Evolutionary conservation across 352 stramenopile genomes (phyloP), one percentile per base, ranked within the genome.

Genomic region (Thalassiosira livingstoniorum): DNA sequence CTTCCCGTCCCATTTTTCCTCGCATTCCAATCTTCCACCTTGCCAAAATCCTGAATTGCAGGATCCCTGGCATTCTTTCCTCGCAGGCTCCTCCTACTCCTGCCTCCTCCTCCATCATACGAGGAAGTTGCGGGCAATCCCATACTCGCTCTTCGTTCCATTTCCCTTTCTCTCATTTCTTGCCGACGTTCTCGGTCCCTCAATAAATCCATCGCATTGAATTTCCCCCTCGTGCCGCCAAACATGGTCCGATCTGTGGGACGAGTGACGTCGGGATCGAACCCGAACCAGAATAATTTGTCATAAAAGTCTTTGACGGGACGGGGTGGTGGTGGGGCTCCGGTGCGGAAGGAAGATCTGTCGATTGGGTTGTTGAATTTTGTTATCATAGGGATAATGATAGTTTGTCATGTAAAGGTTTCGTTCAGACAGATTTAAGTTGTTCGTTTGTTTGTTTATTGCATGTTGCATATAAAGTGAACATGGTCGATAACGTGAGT

Each of bases 241-340:
- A 93, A 93, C 45, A 92, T 86, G 29, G 83, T 92, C 29, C 83
- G 85, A 62, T 92, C 80, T 3, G 80, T 80, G 13, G 78, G 42
- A 37, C 67, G 77, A 18, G 74, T 82, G 23, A 82, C 68, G 53
- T 87, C 77, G 31, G 68, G 65, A 64, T 92, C 83, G 71, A 94
- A 88, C 45, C 90, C 90, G 73, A 91, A 94, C 87, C 87, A 94
- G 75, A 94, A 94, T 31, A 94, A 57, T 70, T 83, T 83, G 62
- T 93, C 82, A 73, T 94, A 94, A 61, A 94, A 87, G 31, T 90
- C 74, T 60, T 82, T 85, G n/a, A 91, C 32, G 15, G 78, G 65
- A 57, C 61, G 29, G 15, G 87, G 86, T 45, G 84, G 75, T 11
- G 80, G 63, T n/a, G 83, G 81, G 4, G 68, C 71, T 58, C 80